A percentile compares a stretch with the other conserved stretches of the same genome.
Evolutionary conservation across 2,329 filamentous ascomycete genomes (phyloP).

Genomic region (Fusarium odoratissimum): DNA sequence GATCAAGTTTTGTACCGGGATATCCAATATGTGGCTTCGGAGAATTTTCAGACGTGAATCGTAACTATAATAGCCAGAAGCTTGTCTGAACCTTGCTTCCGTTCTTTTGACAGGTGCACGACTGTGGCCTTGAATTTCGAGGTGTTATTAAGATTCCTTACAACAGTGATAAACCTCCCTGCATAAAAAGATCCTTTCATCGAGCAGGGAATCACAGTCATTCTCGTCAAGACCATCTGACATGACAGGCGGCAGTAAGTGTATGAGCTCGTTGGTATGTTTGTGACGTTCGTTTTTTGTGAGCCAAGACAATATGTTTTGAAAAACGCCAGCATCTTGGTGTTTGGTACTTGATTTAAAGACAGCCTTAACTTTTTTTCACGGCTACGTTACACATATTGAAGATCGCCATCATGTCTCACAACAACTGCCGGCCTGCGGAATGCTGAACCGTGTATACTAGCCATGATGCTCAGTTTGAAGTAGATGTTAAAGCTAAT

Average conservation of each 20-base stretch:
- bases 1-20: background rate
- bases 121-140: background rate
- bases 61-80: background rate
- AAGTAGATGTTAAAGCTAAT: background rate
- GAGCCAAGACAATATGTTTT: background rate
- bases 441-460: constrained; percentile 21
- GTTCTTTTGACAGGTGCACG: background rate
- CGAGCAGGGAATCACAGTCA: background rate
- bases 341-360: background rate
- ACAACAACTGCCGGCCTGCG: background rate
- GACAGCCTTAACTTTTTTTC: accelerated
- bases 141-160: background rate
- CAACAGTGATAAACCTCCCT: background rate
- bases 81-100: background rate
- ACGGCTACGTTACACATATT: background rate
- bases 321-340: background rate
- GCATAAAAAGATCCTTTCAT: background rate
- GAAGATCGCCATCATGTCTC: background rate
- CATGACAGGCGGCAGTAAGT: background rate
- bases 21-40: background rate
- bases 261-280: background rate
- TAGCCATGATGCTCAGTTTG: background rate
- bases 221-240: background rate
- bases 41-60: background rate
- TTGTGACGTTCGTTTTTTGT: background rate